Percentiles rank a stretch among this genome's conserved stretches.
These are phyloP conservation scores for Neonectria neomacrospora DNA, from an alignment of 2,329 filamentous ascomycete species.

Conservation along the genomic window DNA sequence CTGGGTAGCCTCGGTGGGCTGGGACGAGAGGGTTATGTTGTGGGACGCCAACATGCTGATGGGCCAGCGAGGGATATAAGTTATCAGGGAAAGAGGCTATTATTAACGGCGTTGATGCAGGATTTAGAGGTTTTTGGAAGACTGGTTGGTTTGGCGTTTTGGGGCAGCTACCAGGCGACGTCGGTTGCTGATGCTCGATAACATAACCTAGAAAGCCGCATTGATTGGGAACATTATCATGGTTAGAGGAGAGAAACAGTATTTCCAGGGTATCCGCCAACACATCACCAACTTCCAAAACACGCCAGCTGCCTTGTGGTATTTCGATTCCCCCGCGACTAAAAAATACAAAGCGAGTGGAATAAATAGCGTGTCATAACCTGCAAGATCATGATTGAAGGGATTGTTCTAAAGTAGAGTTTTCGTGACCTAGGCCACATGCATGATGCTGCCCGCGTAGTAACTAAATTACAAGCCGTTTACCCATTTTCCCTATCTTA, in stretches of 20 bases:
- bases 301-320: neutral
- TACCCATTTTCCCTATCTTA: slow-evolving; percentile 38
- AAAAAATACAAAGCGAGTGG: neutral
- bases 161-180: neutral
- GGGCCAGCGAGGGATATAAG: slow-evolving; percentile 42
- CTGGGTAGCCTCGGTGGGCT: slow-evolving; percentile 94
- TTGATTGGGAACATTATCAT: neutral
- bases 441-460: slow-evolving; percentile 35
- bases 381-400: slow-evolving; percentile 20
- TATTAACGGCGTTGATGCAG: slow-evolving; percentile 34
- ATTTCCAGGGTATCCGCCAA: neutral
- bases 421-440: slow-evolving; percentile 37
- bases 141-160: slow-evolving; percentile 16
- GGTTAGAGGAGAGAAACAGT: neutral
- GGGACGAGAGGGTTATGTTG: slow-evolving; percentile 90
- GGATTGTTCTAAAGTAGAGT: slow-evolving; percentile 44
- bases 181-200: neutral
- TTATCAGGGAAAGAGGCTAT: neutral
- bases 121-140: slow-evolving; percentile 18
- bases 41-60: slow-evolving; percentile 81
- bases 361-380: neutral
- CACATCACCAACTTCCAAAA: neutral
- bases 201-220: neutral
- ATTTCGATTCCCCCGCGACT: no score
- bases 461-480: slow-evolving; percentile 41